A percentile compares a stretch with the other conserved stretches of the same genome.
Evolutionary conservation across 2,329 filamentous ascomycete genomes (phyloP).

Genomic region (Coleophoma crateriformis): DNA sequence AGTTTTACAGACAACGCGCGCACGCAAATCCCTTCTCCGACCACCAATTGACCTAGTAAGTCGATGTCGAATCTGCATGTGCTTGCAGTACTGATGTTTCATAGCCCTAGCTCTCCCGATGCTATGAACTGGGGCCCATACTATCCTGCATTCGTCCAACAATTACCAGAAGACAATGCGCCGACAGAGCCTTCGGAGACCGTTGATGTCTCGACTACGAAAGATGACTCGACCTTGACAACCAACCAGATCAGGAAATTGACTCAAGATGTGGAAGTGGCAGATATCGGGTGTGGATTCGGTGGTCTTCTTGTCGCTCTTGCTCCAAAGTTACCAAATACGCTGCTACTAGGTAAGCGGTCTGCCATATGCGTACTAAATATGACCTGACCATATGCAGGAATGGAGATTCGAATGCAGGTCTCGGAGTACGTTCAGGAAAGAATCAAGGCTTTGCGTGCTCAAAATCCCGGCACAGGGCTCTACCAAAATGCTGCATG

Average conservation of each 20-base stretch:
- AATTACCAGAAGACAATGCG: conserved; percentile 28
- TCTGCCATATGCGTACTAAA: too few relatives aligned
- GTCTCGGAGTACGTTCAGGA: conserved; percentile 90
- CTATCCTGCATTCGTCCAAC: conserved; percentile 67
- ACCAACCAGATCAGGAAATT: conserved; percentile 31
- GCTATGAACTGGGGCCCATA: conserved; percentile 89
- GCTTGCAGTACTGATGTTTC: conserved; percentile 12
- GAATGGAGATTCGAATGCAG: conserved; percentile 86
- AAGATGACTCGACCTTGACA: conserved; percentile 5
- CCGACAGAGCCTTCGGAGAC: conserved; percentile 19
- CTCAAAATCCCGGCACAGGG: conserved; percentile 47
- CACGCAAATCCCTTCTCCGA: conserved; percentile 99
- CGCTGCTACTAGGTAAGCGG: conserved; percentile 68
- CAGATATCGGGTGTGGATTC: conserved; percentile 96
- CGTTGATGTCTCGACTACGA: conserved; percentile 8
- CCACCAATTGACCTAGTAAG: conserved; percentile 82
- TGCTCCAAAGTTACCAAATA: conserved; percentile 73
- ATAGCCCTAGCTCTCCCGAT: conserved; percentile 69
- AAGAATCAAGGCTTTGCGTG: conserved; percentile 75
- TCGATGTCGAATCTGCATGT: conserved; percentile 10
- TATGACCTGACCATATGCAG: conserved; percentile 32
- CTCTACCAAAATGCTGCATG: conserved; percentile 84
- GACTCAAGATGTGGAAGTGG: conserved; percentile 75
- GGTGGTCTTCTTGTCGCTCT: conserved; percentile 86
- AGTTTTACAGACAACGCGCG: conserved; percentile 91